Evolutionary conservation across 2,329 filamentous ascomycete genomes (phyloP).

Genomic region (Fusarium pseudocircinatum): DNA sequence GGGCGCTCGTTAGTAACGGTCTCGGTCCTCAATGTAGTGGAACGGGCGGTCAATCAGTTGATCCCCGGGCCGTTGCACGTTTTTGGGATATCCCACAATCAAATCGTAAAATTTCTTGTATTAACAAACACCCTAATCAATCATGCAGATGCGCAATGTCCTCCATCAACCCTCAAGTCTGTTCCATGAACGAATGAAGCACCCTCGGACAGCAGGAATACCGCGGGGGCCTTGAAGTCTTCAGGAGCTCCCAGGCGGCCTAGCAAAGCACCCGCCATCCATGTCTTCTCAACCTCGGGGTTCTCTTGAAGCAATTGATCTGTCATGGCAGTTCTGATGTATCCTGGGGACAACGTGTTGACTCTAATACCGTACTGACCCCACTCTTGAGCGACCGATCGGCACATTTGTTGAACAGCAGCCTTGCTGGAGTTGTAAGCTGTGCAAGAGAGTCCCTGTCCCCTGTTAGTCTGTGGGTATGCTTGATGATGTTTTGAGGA

Average conservation of each 20-base stretch:
- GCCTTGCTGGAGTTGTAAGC: slow-evolving; percentile 72
- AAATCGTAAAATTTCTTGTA: neutral
- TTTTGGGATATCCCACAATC: neutral
- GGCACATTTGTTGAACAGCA: slow-evolving; percentile 67
- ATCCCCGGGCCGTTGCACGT: neutral
- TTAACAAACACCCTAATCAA: neutral
- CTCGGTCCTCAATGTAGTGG: neutral
- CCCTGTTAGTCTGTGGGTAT: neutral
- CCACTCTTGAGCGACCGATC: slow-evolving; percentile 71
- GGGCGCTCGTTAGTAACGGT: neutral
- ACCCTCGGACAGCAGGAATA: slow-evolving; percentile 66
- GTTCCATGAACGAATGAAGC: slow-evolving; percentile 68
- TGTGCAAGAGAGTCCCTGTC: slow-evolving; percentile 67
- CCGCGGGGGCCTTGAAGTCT: slow-evolving; percentile 65
- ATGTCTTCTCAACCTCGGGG: slow-evolving; percentile 61
- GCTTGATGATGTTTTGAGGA: neutral
- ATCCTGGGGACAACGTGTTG: slow-evolving; percentile 72
- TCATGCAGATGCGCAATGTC: slow-evolving; percentile 56
- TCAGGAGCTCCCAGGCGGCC: slow-evolving; percentile 63
- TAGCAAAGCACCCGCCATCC: slow-evolving; percentile 64
- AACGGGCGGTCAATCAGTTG: neutral
- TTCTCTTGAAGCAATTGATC: slow-evolving; percentile 55
- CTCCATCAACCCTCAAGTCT: slow-evolving; percentile 66
- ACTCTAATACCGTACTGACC: slow-evolving; percentile 70
- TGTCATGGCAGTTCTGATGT: slow-evolving; percentile 60